phyloP scores from a whole-genome alignment of 768 basidiomycete species.

The Phanerodontia chrysosporium region DNA sequence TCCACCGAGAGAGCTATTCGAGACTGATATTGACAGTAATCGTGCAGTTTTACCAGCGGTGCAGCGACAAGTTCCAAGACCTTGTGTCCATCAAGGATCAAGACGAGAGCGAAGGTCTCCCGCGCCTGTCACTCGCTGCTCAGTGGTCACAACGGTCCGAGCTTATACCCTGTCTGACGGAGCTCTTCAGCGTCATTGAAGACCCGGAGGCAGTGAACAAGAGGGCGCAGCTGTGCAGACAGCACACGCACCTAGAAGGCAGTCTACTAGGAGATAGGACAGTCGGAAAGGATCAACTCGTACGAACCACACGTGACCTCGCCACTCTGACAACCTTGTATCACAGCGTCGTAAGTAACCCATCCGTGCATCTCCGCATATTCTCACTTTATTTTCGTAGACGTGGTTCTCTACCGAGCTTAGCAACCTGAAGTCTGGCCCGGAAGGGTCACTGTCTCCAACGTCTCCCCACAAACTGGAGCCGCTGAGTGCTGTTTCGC shows the following conservation, averaged over 20 bases:
- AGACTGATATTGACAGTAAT: slow-evolving; percentile 91
- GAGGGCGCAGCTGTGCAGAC: slow-evolving; percentile 55
- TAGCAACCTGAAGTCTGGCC: slow-evolving; percentile 55
- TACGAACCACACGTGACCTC: slow-evolving; percentile 68
- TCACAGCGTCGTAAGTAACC: slow-evolving; percentile 71
- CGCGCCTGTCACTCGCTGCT: slow-evolving; percentile 54
- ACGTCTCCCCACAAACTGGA: slow-evolving; percentile 48
- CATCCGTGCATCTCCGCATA: not conserved
- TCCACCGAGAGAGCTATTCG: slow-evolving; percentile 92
- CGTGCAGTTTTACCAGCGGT: slow-evolving; percentile 94
- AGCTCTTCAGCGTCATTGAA: slow-evolving; percentile 41
- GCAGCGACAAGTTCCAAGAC: slow-evolving; percentile 82
- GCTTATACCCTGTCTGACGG: slow-evolving; percentile 66
- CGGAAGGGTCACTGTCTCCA: slow-evolving; percentile 53
- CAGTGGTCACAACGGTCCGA: slow-evolving; percentile 87
- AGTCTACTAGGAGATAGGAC: slow-evolving; percentile 52
- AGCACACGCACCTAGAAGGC: slow-evolving; percentile 79
- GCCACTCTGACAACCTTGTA: slow-evolving; percentile 75
- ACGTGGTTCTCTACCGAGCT: slow-evolving; percentile 83
- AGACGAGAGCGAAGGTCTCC: slow-evolving; percentile 32
- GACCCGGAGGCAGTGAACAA: slow-evolving; percentile 40
- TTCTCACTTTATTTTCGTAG: slow-evolving; percentile 47
- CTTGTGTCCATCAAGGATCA: slow-evolving; percentile 44
- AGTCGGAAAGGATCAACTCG: slow-evolving; percentile 60
- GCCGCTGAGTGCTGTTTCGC: slow-evolving; percentile 41